phyloP scores from a whole-genome alignment of 1,139 yeast species.

The Candida smagusa region DNA sequence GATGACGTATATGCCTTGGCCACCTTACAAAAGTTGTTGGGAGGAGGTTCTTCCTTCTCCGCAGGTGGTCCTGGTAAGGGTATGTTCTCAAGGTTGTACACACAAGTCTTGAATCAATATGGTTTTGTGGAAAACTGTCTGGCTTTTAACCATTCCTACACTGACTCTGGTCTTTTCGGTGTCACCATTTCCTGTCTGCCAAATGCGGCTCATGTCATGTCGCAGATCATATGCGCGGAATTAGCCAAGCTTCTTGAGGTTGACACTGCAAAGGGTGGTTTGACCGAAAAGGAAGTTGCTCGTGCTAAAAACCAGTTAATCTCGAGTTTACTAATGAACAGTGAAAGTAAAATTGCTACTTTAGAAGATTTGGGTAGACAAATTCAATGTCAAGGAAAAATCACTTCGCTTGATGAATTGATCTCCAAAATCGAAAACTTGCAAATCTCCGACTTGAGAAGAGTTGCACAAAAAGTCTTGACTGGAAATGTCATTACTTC shows the following conservation, averaged over 20 bases:
- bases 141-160: slow-evolving; percentile 85
- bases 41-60: slow-evolving; percentile 96
- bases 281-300: slow-evolving; percentile 68
- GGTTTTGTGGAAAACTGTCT: slow-evolving; percentile 89
- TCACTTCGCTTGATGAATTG: slow-evolving; percentile 83
- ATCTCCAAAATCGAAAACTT: slow-evolving; percentile 68
- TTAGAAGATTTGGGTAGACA: slow-evolving; percentile 95
- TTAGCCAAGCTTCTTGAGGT: slow-evolving; percentile 57
- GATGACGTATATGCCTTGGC: slow-evolving; percentile 92
- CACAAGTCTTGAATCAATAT: slow-evolving; percentile 85
- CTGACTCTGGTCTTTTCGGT: slow-evolving; percentile 90
- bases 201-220: slow-evolving; percentile 78
- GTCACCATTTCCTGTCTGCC: slow-evolving; percentile 83
- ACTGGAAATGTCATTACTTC: slow-evolving; percentile 57
- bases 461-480: slow-evolving; percentile 73
- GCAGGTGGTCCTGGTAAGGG: slow-evolving; percentile 99
- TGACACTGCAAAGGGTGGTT: slow-evolving; percentile 55
- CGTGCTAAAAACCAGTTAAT: slow-evolving; percentile 92
- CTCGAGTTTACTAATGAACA: slow-evolving; percentile 87
- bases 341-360: slow-evolving; percentile 87
- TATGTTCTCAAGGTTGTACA: slow-evolving; percentile 91
- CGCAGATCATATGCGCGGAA: slow-evolving; percentile 79
- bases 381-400: slow-evolving; percentile 76
- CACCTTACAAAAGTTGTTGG: slow-evolving; percentile 84
- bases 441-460: slow-evolving; percentile 62